Evolutionary conservation across 164 flowering plant species (phyloP).

Genomic region (Paratinospora sagittata): DNA sequence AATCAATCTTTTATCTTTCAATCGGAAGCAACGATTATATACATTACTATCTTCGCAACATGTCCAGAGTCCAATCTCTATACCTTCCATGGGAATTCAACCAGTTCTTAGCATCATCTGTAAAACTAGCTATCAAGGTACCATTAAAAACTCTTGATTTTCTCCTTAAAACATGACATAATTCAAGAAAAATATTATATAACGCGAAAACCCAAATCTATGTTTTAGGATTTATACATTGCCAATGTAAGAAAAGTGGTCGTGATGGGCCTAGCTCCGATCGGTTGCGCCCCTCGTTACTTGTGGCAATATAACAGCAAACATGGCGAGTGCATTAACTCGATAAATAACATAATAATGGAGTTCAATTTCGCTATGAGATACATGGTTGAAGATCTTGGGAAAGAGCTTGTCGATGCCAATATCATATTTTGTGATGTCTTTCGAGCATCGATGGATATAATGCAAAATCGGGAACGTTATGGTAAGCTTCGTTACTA

Average conservation of each 20-base stretch:
- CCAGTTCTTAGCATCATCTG: too few species aligned
- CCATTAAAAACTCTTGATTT: too few species aligned
- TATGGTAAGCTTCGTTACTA: too few species aligned
- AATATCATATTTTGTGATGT: conserved; percentile 68
- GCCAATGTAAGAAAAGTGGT: conserved; percentile 56
- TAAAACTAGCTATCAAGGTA: too few species aligned
- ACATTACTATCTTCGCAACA: conserved; percentile 73
- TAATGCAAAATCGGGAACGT: conserved; percentile 41
- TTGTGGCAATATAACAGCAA: conserved; percentile 51
- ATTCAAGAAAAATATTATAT: too few species aligned
- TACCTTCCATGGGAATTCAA: too few species aligned
- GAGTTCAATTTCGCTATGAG: conserved; percentile 80
- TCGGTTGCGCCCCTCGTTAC: conserved; percentile 92
- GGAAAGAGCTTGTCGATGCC: conserved; percentile 44
- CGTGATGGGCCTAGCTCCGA: conserved; percentile 78
- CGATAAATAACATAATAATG: conserved; percentile 64
- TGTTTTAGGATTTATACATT: conserved; percentile 61
- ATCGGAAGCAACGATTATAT: conserved; percentile 86
- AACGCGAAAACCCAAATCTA: background rate
- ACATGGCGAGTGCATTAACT: conserved; percentile 57
- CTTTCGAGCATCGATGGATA: conserved; percentile 74
- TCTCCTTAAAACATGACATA: too few species aligned
- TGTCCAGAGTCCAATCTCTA: conserved; percentile 56
- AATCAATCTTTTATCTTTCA: conserved; percentile 68
- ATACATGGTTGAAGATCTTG: conserved; percentile 55